Base-by-base conservation (phyloP, 768 basidiomycete genomes). In the Mycena galopus region DNA sequence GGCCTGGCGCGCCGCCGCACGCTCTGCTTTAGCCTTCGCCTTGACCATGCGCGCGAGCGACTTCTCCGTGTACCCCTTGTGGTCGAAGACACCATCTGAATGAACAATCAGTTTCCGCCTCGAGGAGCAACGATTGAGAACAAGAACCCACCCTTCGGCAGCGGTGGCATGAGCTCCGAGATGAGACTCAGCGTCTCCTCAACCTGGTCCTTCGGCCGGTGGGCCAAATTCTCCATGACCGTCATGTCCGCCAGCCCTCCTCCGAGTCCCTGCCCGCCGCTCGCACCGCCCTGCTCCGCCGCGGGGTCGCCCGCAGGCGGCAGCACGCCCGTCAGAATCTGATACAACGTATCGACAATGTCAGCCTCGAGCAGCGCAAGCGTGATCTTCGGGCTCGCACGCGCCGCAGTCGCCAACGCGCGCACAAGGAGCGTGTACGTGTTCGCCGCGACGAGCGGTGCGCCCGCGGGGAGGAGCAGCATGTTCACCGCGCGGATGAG, bases 151-250 rank as follows among this genome's bases (percentile, higher is more conserved):
- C 96, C 96, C 90, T 94, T 96, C 0, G 96, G 95, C 44, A 97
- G 82, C 11, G 98, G 96, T 1, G 98, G 98, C 82, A 99, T 89
- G 17, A 99, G 84, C 80, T 99, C 98, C 27, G 94, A 94, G 37
- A 97, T 86, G 44, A 99, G 88, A 73, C 93, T 93, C 42, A 99
- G 85, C 0, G 95, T 92, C 82, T 99, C 98, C 82, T 98, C 97
- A 7, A 99, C 91, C 80, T 98, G 97, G 71, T 99, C 98, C 83
- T 99, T 99, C 5, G 98, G 94, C 32, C 96, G 88, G 81, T 98
- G 96, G 0, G 96, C 96, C 55, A 99, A 85, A 80, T 97, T 99
- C 83, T 99, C 95, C 92, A 98, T 95, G 30, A 99, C 96, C 9
- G 96, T 93, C 95, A 99, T 96, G 79, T 98, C 97, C 21, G 95